A percentile compares a stretch with the other conserved stretches of the same genome.
These are phyloP conservation scores for Perkinsela sp. DNA, from an alignment of 208 protist genomes.

Conservation along the genomic window DNA sequence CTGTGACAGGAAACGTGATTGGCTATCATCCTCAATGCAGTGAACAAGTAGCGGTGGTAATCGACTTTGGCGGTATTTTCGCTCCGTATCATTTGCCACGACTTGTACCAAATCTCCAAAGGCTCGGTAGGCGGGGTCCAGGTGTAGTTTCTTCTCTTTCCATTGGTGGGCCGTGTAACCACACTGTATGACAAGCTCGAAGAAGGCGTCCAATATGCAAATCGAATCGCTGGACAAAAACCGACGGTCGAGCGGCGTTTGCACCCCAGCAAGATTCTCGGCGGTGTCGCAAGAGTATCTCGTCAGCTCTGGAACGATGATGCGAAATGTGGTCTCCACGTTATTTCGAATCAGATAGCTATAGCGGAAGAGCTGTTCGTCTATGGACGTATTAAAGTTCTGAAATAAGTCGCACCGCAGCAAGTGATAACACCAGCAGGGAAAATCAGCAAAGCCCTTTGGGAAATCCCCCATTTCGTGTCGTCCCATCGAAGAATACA, in stretches of 20 bases:
- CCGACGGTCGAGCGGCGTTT: not conserved
- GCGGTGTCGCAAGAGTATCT: not conserved
- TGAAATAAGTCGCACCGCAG: not conserved
- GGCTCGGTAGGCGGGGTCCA: not conserved
- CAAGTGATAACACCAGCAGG: not conserved
- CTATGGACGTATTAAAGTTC: not conserved
- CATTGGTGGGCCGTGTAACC: not conserved
- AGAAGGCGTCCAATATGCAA: not conserved
- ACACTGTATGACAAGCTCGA: not conserved
- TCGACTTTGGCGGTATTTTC: not conserved
- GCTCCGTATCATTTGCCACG: not conserved
- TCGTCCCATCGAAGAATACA: not conserved
- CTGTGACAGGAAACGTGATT: not conserved
- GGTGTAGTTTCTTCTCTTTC: not conserved
- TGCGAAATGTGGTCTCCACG: not conserved
- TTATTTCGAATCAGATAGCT: not conserved
- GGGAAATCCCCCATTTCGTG: not conserved
- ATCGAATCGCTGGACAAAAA: not conserved
- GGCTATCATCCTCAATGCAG: not conserved
- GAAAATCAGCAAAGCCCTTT: not conserved
- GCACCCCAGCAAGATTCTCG: not conserved
- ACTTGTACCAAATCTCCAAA: not conserved
- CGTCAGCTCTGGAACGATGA: not conserved
- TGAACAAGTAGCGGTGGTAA: not conserved
- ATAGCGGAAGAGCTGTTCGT: not conserved